phyloP scores from a whole-genome alignment of 2,329 filamentous ascomycete species.

The Paraphaeosphaeria minitans region DNA sequence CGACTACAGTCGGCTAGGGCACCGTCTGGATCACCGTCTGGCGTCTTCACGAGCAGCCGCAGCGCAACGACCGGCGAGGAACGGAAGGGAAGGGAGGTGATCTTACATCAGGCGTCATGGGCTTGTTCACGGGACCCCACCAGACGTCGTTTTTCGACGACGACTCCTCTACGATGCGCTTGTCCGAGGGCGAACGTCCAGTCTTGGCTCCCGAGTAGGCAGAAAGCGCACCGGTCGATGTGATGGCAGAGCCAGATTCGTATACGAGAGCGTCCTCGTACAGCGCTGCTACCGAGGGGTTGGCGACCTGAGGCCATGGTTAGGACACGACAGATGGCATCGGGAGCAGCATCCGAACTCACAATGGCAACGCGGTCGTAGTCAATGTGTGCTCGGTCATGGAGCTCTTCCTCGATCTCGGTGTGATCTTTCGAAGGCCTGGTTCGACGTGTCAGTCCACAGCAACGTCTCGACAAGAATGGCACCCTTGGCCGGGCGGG shows the following conservation, averaged over 20 bases:
- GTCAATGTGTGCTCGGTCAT: conserved; percentile 98
- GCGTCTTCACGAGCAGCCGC: conserved; percentile 34
- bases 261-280: conserved; percentile 99
- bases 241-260: conserved; percentile 97
- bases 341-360: conserved; percentile 40
- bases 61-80: conserved; percentile 17
- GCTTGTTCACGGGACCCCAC: conserved; percentile 99
- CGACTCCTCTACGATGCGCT: conserved; percentile 93
- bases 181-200: conserved; percentile 93
- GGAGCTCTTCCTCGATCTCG: conserved; percentile 95
- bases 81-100: conserved; percentile 17
- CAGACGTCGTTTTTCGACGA: conserved; percentile 90
- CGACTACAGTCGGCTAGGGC: conserved; percentile 37
- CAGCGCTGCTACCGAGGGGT: conserved; percentile 91
- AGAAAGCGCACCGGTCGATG: conserved; percentile 89
- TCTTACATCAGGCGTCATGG: conserved; percentile 94
- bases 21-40: conserved; percentile 44
- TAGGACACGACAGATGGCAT: not conserved
- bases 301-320: conserved; percentile 65
- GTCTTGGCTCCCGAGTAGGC: conserved; percentile 99
- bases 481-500: not conserved
- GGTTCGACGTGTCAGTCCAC: conserved; percentile 29
- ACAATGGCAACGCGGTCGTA: conserved; percentile 98
- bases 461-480: conserved; percentile 13
- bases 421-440: conserved; percentile 86